phyloP scores from a whole-genome alignment of 345 rosid species.

The Passiflora organensis region DNA sequence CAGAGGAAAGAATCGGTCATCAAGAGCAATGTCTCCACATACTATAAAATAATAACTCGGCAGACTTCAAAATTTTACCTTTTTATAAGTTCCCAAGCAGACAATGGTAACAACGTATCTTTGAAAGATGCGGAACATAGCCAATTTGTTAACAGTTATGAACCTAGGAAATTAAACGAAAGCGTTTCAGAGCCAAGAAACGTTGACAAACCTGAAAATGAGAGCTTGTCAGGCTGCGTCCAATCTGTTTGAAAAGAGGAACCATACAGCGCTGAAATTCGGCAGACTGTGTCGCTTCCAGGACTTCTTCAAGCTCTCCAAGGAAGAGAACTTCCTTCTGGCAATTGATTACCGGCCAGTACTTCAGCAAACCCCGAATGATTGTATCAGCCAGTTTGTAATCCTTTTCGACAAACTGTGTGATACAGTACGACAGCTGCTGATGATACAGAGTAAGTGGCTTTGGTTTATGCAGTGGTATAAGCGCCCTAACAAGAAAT shows the following conservation, averaged over 20 bases:
- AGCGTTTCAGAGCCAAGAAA: too few species aligned
- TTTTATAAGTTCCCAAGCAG: too few species aligned
- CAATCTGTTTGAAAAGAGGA: slow-evolving; percentile 57
- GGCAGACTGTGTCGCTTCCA: slow-evolving; percentile 65
- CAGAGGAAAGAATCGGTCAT: too few species aligned
- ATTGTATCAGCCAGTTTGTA: slow-evolving; percentile 63
- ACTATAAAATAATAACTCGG: too few species aligned
- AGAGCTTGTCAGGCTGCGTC: slow-evolving; percentile 61
- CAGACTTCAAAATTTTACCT: too few species aligned
- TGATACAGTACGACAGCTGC: slow-evolving; percentile 57
- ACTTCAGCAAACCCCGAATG: slow-evolving; percentile 54
- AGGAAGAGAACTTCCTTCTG: slow-evolving; percentile 70
- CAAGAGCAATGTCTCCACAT: too few species aligned
- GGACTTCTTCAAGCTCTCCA: slow-evolving; percentile 63
- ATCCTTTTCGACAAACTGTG: slow-evolving; percentile 70
- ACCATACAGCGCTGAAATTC: slow-evolving; percentile 72
- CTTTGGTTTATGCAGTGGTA: slow-evolving; percentile 73
- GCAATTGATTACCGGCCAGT: slow-evolving; percentile 68
- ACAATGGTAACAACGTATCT: too few species aligned
- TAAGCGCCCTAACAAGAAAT: slow-evolving; percentile 56
- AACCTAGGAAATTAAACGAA: too few species aligned
- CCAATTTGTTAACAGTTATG: too few species aligned
- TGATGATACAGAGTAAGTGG: slow-evolving; percentile 68
- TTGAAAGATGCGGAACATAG: too few species aligned
- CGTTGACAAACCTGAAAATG: slow-evolving; percentile 94